These are phyloP conservation scores for Colletotrichum sp. DNA, from an alignment of 2,329 filamentous ascomycete genomes.

Conservation along the genomic window DNA sequence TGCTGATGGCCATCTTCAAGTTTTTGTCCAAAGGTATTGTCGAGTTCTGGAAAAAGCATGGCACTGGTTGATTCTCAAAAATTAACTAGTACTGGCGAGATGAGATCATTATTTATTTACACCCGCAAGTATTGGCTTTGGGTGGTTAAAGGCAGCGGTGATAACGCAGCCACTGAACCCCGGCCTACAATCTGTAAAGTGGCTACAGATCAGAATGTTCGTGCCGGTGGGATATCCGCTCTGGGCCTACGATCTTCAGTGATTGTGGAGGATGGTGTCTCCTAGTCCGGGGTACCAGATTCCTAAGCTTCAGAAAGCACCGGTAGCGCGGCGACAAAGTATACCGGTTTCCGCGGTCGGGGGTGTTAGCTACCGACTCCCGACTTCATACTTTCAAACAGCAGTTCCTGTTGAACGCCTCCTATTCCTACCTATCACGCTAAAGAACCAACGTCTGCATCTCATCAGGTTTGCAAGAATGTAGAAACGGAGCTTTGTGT, in stretches of 20 bases:
- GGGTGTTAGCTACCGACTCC: background rate
- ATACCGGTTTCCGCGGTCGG: background rate
- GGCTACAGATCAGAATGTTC: background rate
- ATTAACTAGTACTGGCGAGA: background rate
- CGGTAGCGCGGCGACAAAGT: background rate
- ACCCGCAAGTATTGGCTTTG: too few relatives aligned
- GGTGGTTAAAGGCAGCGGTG: too few relatives aligned
- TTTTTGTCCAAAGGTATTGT: background rate
- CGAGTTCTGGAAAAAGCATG: rapidly evolving
- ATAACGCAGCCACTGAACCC: background rate
- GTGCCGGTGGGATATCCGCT: background rate
- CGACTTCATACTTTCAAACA: background rate
- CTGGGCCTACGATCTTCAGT: background rate
- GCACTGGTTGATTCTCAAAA: background rate
- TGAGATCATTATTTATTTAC: background rate
- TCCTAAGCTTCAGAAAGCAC: background rate
- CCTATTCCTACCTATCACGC: background rate
- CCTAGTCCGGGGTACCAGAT: background rate
- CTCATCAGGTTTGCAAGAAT: background rate
- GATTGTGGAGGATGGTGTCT: background rate
- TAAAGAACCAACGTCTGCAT: rapidly evolving
- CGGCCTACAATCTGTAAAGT: background rate
- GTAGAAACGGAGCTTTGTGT: background rate
- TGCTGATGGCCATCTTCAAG: background rate
- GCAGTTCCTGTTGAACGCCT: background rate